Evolutionary conservation across 2,329 filamentous ascomycete species (phyloP).

Genomic region (Penicillium thymicola): DNA sequence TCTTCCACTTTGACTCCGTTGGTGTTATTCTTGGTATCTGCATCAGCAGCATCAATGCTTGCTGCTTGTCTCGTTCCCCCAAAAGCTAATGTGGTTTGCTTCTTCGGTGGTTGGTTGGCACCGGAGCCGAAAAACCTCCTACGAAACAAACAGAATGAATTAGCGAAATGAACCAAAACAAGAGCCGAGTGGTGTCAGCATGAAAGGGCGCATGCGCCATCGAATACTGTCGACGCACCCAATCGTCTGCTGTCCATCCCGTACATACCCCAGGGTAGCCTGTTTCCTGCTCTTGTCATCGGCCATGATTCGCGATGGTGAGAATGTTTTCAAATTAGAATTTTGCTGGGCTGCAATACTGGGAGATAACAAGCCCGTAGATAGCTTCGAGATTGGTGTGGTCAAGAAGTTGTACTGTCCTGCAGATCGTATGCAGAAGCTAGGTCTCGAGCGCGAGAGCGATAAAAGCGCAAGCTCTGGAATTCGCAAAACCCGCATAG

Average conservation of each 20-base stretch:
- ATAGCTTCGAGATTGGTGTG: background rate
- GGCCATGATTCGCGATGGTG: slow-evolving; percentile 22
- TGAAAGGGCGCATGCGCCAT: slow-evolving; percentile 5
- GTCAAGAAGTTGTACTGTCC: background rate
- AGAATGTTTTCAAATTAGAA: background rate
- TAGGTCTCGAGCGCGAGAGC: slow-evolving; percentile 15
- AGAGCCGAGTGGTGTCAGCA: background rate
- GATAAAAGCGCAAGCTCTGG: slow-evolving; percentile 12
- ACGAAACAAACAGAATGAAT: slow-evolving; percentile 8
- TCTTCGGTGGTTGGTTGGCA: slow-evolving; percentile 58
- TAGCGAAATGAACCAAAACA: background rate
- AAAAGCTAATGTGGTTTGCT: slow-evolving; percentile 78
- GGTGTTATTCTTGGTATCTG: slow-evolving; percentile 21
- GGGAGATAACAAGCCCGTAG: background rate
- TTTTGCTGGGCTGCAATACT: background rate
- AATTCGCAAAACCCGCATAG: slow-evolving; percentile 18
- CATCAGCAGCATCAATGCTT: slow-evolving; percentile 27
- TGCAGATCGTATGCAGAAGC: background rate
- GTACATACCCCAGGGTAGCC: slow-evolving; percentile 84
- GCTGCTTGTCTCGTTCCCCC: slow-evolving; percentile 53
- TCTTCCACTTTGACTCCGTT: slow-evolving; percentile 14
- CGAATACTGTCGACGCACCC: slow-evolving; percentile 53
- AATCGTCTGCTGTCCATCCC: slow-evolving; percentile 68
- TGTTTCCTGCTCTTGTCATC: slow-evolving; percentile 56
- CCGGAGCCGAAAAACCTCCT: slow-evolving; percentile 83